phyloP scores from a whole-genome alignment of 1,284 basidiomycete species.

The Microbotryum lychnidis-dioicae region DNA sequence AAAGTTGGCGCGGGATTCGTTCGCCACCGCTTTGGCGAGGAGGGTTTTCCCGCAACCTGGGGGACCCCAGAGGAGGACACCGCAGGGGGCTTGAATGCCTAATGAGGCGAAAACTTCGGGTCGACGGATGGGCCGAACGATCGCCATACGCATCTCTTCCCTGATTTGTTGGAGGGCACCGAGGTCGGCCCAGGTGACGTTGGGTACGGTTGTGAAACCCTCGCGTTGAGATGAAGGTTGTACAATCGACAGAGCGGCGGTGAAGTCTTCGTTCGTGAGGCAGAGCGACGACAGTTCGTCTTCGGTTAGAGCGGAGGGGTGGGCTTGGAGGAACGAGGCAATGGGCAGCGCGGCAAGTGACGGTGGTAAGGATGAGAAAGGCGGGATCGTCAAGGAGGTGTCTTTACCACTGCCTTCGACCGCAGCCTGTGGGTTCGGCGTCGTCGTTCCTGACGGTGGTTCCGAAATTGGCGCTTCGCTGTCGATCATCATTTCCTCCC shows the following conservation, averaged over 20 bases:
- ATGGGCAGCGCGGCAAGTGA: conserved; percentile 58
- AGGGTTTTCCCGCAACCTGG: conserved; percentile 96
- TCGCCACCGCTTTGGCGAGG: conserved; percentile 92
- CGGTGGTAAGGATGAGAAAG: conserved; percentile 45
- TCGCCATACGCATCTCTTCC: conserved; percentile 92
- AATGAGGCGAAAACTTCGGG: conserved; percentile 82
- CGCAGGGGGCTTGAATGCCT: conserved; percentile 78
- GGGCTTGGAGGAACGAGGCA: conserved; percentile 74
- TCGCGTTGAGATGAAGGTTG: conserved; percentile 96
- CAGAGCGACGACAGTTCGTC: conserved; percentile 55
- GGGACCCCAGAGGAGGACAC: conserved; percentile 95
- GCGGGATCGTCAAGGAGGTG: conserved; percentile 35
- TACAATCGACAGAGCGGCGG: conserved; percentile 66
- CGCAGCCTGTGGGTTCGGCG: neutral
- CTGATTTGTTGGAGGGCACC: conserved; percentile 80
- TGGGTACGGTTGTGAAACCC: conserved; percentile 93
- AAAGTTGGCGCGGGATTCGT: conserved; percentile 88
- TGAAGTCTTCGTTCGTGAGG: conserved; percentile 76
- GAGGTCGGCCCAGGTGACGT: conserved; percentile 89
- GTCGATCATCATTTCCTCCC: conserved; percentile 35
- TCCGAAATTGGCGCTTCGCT: conserved; percentile 22
- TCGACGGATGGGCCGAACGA: conserved; percentile 85
- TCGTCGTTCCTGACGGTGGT: neutral
- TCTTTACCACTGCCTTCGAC: conserved; percentile 7
- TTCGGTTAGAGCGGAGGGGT: conserved; percentile 68